Percentiles rank a stretch among this genome's conserved stretches.
Conservation (phyloP, 2,329 filamentous ascomycete species). For the Penicillium sp. region DNA sequence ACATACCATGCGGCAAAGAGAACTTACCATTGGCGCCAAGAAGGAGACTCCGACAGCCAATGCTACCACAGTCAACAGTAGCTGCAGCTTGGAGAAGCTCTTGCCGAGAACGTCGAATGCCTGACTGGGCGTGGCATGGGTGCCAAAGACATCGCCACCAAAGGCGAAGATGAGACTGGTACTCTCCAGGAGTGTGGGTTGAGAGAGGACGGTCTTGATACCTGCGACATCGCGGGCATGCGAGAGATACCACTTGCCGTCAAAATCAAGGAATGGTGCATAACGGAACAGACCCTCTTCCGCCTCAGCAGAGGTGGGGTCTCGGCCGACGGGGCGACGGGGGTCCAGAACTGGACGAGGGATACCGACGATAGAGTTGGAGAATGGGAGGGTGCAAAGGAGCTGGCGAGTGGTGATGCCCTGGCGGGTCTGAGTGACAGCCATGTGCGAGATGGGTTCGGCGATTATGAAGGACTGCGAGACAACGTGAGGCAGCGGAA, state of each 20-base stretch:
- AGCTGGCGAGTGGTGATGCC: conserved; percentile 82
- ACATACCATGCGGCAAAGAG: background rate
- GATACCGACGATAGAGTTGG: conserved; percentile 71
- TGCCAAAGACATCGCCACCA: conserved; percentile 79
- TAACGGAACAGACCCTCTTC: conserved; percentile 82
- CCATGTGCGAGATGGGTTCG: conserved; percentile 70
- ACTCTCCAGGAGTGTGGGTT: conserved; percentile 79
- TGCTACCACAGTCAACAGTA: conserved; percentile 77
- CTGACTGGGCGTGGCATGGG: conserved; percentile 77
- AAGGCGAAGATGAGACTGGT: conserved; percentile 86
- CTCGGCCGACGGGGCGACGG: conserved; percentile 76
- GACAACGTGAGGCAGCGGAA: conserved; percentile 65
- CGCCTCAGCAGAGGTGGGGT: conserved; percentile 70
- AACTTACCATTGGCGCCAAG: conserved; percentile 76
- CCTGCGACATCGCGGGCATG: conserved; percentile 79
- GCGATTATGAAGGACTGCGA: conserved; percentile 77
- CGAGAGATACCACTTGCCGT: conserved; percentile 72
- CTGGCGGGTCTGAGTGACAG: conserved; percentile 83
- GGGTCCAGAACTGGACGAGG: conserved; percentile 76
- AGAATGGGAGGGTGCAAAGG: conserved; percentile 68
- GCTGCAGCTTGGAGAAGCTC: conserved; percentile 84
- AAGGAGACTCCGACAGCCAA: conserved; percentile 70
- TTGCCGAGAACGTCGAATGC: conserved; percentile 90
- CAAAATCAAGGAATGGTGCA: conserved; percentile 70
- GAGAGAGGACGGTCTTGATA: conserved; percentile 65